phyloP scores from a whole-genome alignment of 768 basidiomycete genomes.

The Agaricus subrufescens region DNA sequence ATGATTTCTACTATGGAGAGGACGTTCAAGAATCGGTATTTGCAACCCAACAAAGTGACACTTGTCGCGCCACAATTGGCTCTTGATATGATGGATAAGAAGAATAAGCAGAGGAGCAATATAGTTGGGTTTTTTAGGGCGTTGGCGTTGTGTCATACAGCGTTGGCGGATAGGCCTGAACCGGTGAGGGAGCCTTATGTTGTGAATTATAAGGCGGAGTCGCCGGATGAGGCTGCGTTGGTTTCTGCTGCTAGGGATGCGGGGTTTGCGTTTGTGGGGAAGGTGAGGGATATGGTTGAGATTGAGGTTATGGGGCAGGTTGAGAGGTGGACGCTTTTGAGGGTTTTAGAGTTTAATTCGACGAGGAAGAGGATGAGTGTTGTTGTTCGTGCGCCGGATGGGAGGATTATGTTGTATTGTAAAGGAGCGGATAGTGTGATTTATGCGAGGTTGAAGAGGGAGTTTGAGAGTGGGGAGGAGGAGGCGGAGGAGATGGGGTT shows the following conservation, averaged over 20 bases:
- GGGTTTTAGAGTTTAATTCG: conserved; percentile 90
- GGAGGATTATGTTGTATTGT: conserved; percentile 78
- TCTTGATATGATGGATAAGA: conserved; percentile 63
- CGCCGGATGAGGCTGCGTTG: conserved; percentile 92
- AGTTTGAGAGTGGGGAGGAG: conserved; percentile 17
- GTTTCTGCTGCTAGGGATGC: conserved; percentile 90
- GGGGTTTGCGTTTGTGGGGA: conserved; percentile 86
- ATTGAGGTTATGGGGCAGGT: conserved; percentile 90
- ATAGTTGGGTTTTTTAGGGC: conserved; percentile 91
- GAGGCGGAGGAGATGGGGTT: conserved; percentile 66
- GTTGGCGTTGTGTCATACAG: conserved; percentile 89
- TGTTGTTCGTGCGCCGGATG: conserved; percentile 80
- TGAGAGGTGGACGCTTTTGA: conserved; percentile 76
- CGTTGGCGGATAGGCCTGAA: conserved; percentile 75
- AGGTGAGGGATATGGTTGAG: conserved; percentile 69
- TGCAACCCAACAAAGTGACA: conserved; percentile 77
- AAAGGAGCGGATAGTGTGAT: conserved; percentile 98
- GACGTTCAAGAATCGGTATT: conserved; percentile 84
- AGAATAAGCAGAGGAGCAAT: conserved; percentile 54
- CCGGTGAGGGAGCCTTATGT: conserved; percentile 53
- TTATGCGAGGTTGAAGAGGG: conserved; percentile 61
- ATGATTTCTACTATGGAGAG: conserved; percentile 78
- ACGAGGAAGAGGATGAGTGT: conserved; percentile 96
- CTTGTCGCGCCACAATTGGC: conserved; percentile 85
- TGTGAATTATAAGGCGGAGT: conserved; percentile 93